Conservation (phyloP, 2,329 filamentous ascomycete genomes). For the Clonostachys rhizophaga region DNA sequence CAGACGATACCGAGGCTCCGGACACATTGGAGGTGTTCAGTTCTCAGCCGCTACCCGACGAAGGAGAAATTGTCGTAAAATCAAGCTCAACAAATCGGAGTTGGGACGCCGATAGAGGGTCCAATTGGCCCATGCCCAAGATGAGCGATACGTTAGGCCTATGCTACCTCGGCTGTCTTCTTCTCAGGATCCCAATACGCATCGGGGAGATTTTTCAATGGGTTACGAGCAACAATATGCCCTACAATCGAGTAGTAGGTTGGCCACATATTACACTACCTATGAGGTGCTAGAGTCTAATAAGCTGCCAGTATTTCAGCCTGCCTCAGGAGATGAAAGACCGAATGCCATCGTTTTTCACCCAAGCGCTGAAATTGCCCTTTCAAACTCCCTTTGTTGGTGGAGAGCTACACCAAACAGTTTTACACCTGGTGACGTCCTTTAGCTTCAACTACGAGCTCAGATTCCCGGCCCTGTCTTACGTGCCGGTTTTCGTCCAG, state of each 20-base stretch:
- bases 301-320: constrained; percentile 36
- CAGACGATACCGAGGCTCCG: constrained; percentile 9
- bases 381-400: constrained; percentile 33
- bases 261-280: neutral
- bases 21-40: constrained; percentile 23
- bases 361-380: constrained; percentile 50
- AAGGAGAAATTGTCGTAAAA: neutral
- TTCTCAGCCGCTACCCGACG: constrained; percentile 22
- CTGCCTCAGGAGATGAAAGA: constrained; percentile 62
- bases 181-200: constrained; percentile 73
- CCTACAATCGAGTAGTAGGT: constrained; percentile 65
- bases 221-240: constrained; percentile 62
- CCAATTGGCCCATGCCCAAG: constrained; percentile 54
- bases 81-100: neutral
- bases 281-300: neutral
- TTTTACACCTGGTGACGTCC: constrained; percentile 57
- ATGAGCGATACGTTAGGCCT: constrained; percentile 72
- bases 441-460: constrained; percentile 68
- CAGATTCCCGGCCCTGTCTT: constrained; percentile 68
- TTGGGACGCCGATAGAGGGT: constrained; percentile 28
- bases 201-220: constrained; percentile 69
- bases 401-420: constrained; percentile 58
- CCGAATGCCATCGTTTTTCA: constrained; percentile 58
- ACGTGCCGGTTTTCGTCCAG: constrained; percentile 61
- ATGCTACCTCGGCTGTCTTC: constrained; percentile 73